Evolutionary conservation across 352 stramenopile genomes (phyloP), one percentile per base, ranked within the genome.

Genomic region (Phytophthora tentaculata): DNA sequence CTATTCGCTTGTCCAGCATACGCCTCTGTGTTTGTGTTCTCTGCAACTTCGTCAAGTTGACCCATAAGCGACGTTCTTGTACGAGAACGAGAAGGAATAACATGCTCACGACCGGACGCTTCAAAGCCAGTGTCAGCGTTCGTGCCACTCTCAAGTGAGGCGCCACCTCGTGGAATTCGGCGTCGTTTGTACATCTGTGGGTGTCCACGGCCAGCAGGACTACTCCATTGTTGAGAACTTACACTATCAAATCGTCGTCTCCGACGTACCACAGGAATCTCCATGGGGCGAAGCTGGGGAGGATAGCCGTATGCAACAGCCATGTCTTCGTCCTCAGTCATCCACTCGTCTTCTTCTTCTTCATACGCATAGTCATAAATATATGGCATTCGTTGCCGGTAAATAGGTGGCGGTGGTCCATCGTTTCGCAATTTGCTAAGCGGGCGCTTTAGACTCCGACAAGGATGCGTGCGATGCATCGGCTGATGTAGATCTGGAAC

Each of bases 301-400:
- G 54, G 54, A 32, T 74, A 72, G 4, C 65, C 66, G 26, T 80
- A 79, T 0, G 41, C 63, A 39, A 52, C 35, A 20, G 39, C 53
- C 37, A 72, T 54, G 17, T 80, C 69, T 43, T 79, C 72, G 1
- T 79, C 65, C 2, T 79, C 75, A 24, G 45, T 73, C 52, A 80
- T 69, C 76, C 72, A 83, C 32, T 77, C 65, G 39, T 72, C 51
- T 26, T 80, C 72, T 26, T 69, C 72, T 24, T 70, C 69, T 43
- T 74, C 69, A 43, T 73, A 73, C 20, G 51, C 41, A 58, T 75
- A 77, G 19, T 79, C 72, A 80, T 72, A 74, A 68, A 74, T 74
- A 72, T 68, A 72, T 12, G 73, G 73, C 51, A 62, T 54, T 56
- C 64, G 61, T 44, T 69, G 64, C 51, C 69, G 61, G 45, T 75